Evolutionary conservation across 495 filamentous ascomycete genomes (phyloP).

Genomic region (Penicillium subrubescens): DNA sequence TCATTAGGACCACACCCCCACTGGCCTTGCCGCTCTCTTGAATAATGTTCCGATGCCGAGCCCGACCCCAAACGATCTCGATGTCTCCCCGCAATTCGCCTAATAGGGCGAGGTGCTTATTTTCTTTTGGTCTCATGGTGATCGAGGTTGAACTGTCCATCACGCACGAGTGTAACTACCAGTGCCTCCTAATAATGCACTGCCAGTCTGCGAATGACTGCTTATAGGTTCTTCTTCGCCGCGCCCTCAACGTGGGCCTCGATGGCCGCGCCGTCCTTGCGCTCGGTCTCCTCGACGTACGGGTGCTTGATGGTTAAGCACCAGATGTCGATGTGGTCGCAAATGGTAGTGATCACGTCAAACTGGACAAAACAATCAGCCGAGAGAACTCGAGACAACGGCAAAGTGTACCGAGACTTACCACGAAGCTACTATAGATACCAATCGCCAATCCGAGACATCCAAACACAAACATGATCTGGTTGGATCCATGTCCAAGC

Average conservation of each 20-base stretch:
- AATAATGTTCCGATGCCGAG: background rate
- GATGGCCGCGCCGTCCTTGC: slow-evolving; percentile 17
- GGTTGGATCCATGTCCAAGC: slow-evolving; percentile 72
- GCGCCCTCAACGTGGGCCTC: slow-evolving; percentile 28
- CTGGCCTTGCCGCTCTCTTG: slow-evolving; percentile 7
- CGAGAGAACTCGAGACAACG: background rate
- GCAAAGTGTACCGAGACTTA: slow-evolving; percentile 35
- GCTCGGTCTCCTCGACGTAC: slow-evolving; percentile 35
- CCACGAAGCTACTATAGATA: slow-evolving; percentile 93
- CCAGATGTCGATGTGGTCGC: slow-evolving; percentile 97
- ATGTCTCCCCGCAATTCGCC: slow-evolving; percentile 14
- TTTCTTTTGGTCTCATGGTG: slow-evolving; percentile 8
- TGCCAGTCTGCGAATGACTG: background rate
- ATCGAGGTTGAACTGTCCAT: slow-evolving; percentile 25
- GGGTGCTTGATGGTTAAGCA: slow-evolving; percentile 91
- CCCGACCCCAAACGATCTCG: background rate
- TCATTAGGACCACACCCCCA: slow-evolving; percentile 17
- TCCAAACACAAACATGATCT: slow-evolving; percentile 82
- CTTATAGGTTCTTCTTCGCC: slow-evolving; percentile 39
- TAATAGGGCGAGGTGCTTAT: background rate
- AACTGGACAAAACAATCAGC: slow-evolving; percentile 40
- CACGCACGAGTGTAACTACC: slow-evolving; percentile 10
- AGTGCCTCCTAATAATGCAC: background rate
- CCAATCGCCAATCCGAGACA: slow-evolving; percentile 80
- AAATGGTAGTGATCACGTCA: slow-evolving; percentile 95